A percentile compares a stretch with the other conserved stretches of the same genome.
Evolutionary conservation across 495 filamentous ascomycete species (phyloP).

Genomic region (Glonium stellatum): DNA sequence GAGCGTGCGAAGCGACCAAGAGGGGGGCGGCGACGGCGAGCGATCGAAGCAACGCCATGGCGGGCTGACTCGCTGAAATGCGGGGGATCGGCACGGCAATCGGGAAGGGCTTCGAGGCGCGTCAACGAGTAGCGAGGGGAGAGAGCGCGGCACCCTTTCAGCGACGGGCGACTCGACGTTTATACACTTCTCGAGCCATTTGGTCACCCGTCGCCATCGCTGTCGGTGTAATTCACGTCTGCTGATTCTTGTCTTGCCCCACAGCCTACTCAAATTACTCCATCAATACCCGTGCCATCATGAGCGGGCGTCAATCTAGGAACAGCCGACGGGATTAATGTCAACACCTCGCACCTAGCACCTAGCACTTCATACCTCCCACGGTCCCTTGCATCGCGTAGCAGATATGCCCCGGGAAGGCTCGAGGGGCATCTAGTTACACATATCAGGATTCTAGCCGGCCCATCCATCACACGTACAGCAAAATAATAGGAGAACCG

Average conservation of each 20-base stretch:
- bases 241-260: neutral
- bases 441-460: no score
- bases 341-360: neutral
- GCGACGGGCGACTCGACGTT: neutral
- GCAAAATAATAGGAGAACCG: neutral
- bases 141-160: no score
- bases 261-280: neutral
- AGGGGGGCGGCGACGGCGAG: neutral
- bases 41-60: neutral
- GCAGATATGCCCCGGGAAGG: no score
- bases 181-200: neutral
- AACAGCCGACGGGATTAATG: neutral
- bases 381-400: no score
- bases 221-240: neutral
- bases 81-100: neutral
- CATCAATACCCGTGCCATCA: neutral
- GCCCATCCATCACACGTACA: no score
- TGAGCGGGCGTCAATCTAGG: neutral
- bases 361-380: no score
- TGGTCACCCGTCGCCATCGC: neutral
- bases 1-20: neutral
- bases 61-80: neutral
- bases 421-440: no score
- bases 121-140: neutral
- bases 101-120: neutral